phyloP scores from a whole-genome alignment of 352 stramenopile species.

The Phytophthora citrophthora region DNA sequence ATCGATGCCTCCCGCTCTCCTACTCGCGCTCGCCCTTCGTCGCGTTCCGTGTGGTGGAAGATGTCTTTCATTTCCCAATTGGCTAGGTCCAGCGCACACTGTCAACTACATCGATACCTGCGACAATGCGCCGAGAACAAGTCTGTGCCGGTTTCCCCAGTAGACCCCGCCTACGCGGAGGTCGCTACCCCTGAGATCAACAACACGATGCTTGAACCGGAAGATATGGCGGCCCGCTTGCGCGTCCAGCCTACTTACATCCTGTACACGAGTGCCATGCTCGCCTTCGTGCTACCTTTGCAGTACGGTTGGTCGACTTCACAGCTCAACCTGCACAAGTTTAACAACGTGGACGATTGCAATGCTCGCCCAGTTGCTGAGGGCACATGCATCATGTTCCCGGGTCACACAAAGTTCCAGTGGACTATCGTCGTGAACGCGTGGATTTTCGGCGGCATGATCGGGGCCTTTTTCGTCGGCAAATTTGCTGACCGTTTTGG shows the following conservation, averaged over 20 bases:
- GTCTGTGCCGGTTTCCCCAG: conserved; percentile 25
- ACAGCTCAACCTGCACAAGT: conserved; percentile 53
- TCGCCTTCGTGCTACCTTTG: conserved; percentile 42
- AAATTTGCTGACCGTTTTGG: conserved; percentile 45
- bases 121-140: conserved; percentile 29
- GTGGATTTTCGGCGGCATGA: conserved; percentile 58
- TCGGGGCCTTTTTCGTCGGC: conserved; percentile 44
- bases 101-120: conserved; percentile 2
- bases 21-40: neutral
- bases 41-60: conserved; percentile 6
- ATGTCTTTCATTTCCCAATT: conserved; percentile 28
- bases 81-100: conserved; percentile 11
- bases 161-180: conserved; percentile 25
- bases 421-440: conserved; percentile 59
- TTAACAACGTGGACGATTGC: conserved; percentile 47
- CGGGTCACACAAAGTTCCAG: conserved; percentile 47
- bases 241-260: conserved; percentile 39
- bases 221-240: conserved; percentile 24
- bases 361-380: conserved; percentile 29
- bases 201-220: conserved; percentile 29
- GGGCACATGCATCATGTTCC: conserved; percentile 56
- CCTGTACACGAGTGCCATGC: conserved; percentile 42
- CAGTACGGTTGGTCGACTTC: conserved; percentile 56
- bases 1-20: conserved; percentile 21
- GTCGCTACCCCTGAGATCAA: conserved; percentile 28